These are phyloP conservation scores for Alnus rubra DNA, from an alignment of 306 rosid species.

Conservation along the genomic window DNA sequence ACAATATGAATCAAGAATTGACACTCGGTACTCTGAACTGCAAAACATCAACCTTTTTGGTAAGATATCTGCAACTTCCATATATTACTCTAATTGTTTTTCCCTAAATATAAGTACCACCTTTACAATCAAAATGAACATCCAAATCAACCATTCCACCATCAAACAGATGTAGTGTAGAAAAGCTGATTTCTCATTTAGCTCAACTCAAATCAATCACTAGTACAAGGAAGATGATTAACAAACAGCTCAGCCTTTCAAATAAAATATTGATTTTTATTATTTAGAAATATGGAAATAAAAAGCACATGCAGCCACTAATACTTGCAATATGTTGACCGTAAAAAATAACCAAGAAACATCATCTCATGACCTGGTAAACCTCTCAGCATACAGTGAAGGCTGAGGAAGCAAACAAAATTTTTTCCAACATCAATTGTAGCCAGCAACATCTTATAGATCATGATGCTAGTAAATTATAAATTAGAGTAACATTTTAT, in stretches of 20 bases:
- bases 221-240: neutral
- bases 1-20: neutral
- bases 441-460: neutral
- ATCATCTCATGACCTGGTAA: neutral
- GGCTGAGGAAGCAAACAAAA: neutral
- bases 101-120: neutral
- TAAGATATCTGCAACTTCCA: neutral
- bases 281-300: neutral
- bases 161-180: neutral
- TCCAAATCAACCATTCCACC: conserved; percentile 1
- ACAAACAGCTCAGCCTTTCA: neutral
- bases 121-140: neutral
- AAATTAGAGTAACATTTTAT: neutral
- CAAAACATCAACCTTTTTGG: neutral
- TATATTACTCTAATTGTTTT: neutral
- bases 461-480: neutral
- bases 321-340: conserved; percentile 3
- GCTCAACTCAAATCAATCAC: neutral
- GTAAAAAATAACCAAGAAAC: neutral
- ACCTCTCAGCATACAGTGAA: neutral
- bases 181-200: conserved; percentile 1
- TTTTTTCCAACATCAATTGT: neutral
- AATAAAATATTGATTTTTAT: neutral
- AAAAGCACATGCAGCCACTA: neutral
- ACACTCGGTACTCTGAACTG: neutral